Evolutionary conservation across 139 green algal species (phyloP), one percentile per base, ranked within the genome.

Genomic region (Picochlorum sp.): DNA sequence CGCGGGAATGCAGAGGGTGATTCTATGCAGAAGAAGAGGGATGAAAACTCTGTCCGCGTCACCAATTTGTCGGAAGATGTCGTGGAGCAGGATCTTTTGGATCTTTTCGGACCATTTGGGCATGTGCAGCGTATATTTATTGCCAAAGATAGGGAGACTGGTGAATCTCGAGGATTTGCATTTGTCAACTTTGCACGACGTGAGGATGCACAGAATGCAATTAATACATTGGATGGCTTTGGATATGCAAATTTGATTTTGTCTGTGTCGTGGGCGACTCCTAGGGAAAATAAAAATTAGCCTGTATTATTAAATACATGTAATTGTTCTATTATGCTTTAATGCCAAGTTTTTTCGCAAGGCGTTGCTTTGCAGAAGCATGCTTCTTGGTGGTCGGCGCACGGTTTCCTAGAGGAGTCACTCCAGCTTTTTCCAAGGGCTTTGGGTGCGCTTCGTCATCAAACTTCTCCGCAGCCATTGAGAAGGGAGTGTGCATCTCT

Each of bases 201-300:
- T 65, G 85, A 96, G 41, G 89, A 97, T 61, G 93, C 89, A 6
- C 73, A 89, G 44, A 76, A 84, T 6, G 92, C 90, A 15, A 97
- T 98, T 62, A 71, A 85, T 59, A 95, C 87, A 65, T 80, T 98
- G 49, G 84, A 97, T 69, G 90, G 85, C 38, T 95, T 89, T 69
- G 93, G 93, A 13, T 99, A 98, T 74, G 94, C 96, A 77, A 97
- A 98, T 80, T 86, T 99, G 62, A 99, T 99, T 57, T 68, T 99
- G 61, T 80, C 75, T 0, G 92, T 98, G 32, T 88, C 97, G 66
- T 97, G 82, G 84, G 90, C 93, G 2, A 79, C 84, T 21, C 90
- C 92, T 2, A 69, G 89, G 26, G 23, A 59, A n/a, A 38, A 59
- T 26, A 26, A 54, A 21, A 54, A 26, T 54, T 52, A 52, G 46